Evolutionary conservation across 2,329 filamentous ascomycete species (phyloP).

Genomic region (Aureobasidium pullulans): DNA sequence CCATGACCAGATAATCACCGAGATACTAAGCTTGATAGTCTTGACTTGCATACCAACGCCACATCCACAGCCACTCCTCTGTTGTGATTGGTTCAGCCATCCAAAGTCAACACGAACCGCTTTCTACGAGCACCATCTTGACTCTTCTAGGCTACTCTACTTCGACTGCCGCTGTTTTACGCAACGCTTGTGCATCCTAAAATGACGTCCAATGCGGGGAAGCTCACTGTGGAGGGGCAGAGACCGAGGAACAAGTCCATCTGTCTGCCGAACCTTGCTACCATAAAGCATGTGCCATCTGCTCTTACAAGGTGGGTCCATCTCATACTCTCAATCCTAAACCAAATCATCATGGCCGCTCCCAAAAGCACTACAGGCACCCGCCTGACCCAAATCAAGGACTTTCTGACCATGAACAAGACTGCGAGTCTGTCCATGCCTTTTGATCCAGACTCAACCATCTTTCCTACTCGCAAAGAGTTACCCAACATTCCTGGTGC

Average conservation of each 20-base stretch:
- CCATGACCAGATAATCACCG: no score
- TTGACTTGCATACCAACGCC: neutral
- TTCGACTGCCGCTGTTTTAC: neutral
- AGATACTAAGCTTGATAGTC: no score
- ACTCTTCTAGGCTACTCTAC: no score
- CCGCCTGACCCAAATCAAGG: slow-evolving; percentile 37
- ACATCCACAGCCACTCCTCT: neutral
- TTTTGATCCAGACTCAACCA: slow-evolving; percentile 47
- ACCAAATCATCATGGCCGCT: slow-evolving; percentile 25
- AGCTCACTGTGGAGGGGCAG: slow-evolving; percentile 1
- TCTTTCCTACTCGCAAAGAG: slow-evolving; percentile 47
- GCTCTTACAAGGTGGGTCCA: neutral
- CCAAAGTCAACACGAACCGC: neutral
- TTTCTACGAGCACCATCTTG: neutral
- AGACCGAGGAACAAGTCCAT: neutral
- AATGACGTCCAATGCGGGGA: slow-evolving; percentile 8
- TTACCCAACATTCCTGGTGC: slow-evolving; percentile 46
- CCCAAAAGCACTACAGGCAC: slow-evolving; percentile 27
- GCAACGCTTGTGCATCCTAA: neutral
- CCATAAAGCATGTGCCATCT: neutral
- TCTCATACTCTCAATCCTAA: neutral
- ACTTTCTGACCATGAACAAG: slow-evolving; percentile 39
- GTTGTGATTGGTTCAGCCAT: neutral
- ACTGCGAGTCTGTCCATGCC: slow-evolving; percentile 40
- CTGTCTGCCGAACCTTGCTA: neutral